These are phyloP conservation scores for Astrocystis sublimbata DNA, from an alignment of 495 filamentous ascomycete genomes.

Conservation along the genomic window DNA sequence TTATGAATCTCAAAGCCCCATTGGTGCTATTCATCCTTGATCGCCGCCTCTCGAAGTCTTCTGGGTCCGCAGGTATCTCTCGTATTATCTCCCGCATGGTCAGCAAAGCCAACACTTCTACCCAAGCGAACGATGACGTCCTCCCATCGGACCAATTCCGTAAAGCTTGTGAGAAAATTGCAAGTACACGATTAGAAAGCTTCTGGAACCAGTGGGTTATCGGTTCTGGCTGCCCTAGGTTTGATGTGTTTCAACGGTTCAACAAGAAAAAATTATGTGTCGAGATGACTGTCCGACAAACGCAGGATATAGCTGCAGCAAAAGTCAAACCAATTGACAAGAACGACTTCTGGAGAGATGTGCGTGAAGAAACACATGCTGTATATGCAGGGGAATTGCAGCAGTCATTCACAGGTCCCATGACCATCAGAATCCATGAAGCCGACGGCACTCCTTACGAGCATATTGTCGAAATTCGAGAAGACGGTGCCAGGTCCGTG, in stretches of 20 bases:
- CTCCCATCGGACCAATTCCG: conserved; percentile 75
- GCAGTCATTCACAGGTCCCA: conserved; percentile 85
- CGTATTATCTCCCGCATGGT: conserved; percentile 83
- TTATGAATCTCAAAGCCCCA: conserved; percentile 88
- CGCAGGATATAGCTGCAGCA: conserved; percentile 51
- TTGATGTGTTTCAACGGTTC: conserved; percentile 82
- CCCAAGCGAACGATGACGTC: conserved; percentile 66
- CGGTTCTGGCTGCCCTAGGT: conserved; percentile 81
- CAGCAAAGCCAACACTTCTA: conserved; percentile 74
- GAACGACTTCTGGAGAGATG: conserved; percentile 75
- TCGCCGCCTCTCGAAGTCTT: conserved; percentile 81
- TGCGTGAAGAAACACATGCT: conserved; percentile 71
- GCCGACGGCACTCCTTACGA: conserved; percentile 98
- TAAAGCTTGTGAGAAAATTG: conserved; percentile 79
- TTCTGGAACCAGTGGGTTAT: conserved; percentile 95
- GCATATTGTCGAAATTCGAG: conserved; percentile 94
- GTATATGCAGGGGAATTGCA: conserved; percentile 71
- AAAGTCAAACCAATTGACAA: conserved; percentile 52
- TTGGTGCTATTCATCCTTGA: conserved; percentile 93
- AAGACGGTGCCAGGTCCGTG: conserved; percentile 63
- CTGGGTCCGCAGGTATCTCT: conserved; percentile 76
- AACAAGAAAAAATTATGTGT: conserved; percentile 98
- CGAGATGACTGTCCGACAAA: conserved; percentile 86
- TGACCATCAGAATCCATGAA: conserved; percentile 98
- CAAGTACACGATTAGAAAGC: conserved; percentile 76